Conservation (phyloP, 129 eudicot genomes). For the Scalesia atractyloides region DNA sequence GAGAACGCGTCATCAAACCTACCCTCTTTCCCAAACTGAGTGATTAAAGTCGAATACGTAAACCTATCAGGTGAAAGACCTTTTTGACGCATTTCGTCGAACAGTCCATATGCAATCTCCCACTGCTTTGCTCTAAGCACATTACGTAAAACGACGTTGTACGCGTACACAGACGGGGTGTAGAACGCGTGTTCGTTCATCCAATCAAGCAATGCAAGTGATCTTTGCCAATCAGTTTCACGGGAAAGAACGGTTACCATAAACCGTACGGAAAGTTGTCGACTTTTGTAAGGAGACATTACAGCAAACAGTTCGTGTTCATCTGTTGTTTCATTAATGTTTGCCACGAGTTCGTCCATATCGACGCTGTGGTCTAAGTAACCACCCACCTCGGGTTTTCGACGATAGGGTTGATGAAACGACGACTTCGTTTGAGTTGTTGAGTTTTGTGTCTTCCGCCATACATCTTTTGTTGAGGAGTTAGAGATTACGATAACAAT, state of each 20-base stretch:
- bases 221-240: slow-evolving; percentile 84
- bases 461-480: slow-evolving; percentile 52
- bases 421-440: slow-evolving; percentile 23
- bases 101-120: slow-evolving; percentile 84
- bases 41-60: slow-evolving; percentile 82
- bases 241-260: slow-evolving; percentile 73
- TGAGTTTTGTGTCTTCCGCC: slow-evolving; percentile 51
- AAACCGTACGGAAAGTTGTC: slow-evolving; percentile 68
- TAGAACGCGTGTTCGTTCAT: slow-evolving; percentile 72
- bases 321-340: slow-evolving; percentile 56
- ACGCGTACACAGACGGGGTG: slow-evolving; percentile 80
- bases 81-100: slow-evolving; percentile 88
- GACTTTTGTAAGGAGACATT: slow-evolving; percentile 67
- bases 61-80: slow-evolving; percentile 77
- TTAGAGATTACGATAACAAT: slow-evolving; percentile 24
- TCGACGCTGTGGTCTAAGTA: slow-evolving; percentile 65
- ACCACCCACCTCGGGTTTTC: slow-evolving; percentile 29
- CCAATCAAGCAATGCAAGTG: slow-evolving; percentile 93
- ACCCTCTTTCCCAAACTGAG: slow-evolving; percentile 87
- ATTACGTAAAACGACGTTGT: slow-evolving; percentile 82
- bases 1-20: slow-evolving; percentile 80
- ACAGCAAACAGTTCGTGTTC: slow-evolving; percentile 67
- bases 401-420: slow-evolving; percentile 49
- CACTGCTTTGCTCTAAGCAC: slow-evolving; percentile 86
- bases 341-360: slow-evolving; percentile 63